phyloP scores from a whole-genome alignment of 164 flowering plant genomes.

The Magnolia kwangsiensis region DNA sequence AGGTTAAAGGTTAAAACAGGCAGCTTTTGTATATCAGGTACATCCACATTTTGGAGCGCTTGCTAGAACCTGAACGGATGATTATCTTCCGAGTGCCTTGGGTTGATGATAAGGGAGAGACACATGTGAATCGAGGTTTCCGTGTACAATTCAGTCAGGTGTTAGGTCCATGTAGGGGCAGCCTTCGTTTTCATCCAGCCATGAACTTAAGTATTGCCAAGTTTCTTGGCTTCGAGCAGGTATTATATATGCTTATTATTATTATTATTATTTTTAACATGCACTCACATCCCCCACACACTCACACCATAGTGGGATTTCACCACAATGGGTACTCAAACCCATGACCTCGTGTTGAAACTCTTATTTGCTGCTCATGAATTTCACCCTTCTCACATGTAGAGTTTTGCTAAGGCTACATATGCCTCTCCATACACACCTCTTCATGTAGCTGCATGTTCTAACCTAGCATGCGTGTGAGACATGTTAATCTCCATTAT shows the following conservation, averaged over 20 bases:
- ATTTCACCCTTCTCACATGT: background rate
- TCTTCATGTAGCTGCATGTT: background rate
- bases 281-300: too few species aligned
- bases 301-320: too few species aligned
- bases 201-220: slow-evolving; percentile 91
- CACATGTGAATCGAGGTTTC: slow-evolving; percentile 89
- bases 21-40: slow-evolving; percentile 47
- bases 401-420: background rate
- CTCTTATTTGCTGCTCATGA: background rate
- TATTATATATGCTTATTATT: slow-evolving; percentile 15
- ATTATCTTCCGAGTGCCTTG: slow-evolving; percentile 94
- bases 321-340: too few species aligned
- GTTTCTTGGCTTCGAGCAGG: slow-evolving; percentile 96
- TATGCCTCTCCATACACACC: background rate
- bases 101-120: slow-evolving; percentile 96
- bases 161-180: slow-evolving; percentile 97
- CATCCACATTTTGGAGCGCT: slow-evolving; percentile 87
- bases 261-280: too few species aligned
- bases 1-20: background rate
- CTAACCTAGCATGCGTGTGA: background rate
- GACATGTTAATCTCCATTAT: background rate
- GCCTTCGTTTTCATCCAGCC: slow-evolving; percentile 82
- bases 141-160: slow-evolving; percentile 92
- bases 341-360: too few species aligned
- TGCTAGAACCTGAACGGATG: slow-evolving; percentile 92